phyloP scores from a whole-genome alignment of 345 rosid genomes.

The Salix exigua region DNA sequence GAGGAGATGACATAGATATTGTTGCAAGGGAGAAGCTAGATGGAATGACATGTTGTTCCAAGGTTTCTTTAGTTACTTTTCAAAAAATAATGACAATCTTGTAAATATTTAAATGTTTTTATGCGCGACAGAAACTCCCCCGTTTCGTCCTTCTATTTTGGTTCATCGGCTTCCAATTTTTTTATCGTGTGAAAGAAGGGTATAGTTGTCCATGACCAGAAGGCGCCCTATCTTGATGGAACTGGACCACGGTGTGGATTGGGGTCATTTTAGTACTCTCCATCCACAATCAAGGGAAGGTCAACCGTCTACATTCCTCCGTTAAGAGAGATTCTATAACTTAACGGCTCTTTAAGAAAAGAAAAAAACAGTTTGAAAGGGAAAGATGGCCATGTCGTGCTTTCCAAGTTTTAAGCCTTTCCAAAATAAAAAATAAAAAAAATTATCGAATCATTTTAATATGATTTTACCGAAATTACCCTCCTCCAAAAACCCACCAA shows the following conservation, averaged over 20 bases:
- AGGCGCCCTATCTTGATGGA: neutral
- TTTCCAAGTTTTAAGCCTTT: neutral
- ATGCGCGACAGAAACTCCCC: too few relatives aligned
- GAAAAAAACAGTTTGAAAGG: neutral
- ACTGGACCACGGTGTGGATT: neutral
- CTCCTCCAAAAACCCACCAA: neutral
- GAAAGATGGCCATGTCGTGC: neutral
- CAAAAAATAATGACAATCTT: too few relatives aligned
- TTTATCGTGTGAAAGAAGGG: neutral
- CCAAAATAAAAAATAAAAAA: too few relatives aligned
- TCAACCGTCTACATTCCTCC: neutral
- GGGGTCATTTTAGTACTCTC: conserved; percentile 2
- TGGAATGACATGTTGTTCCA: too few relatives aligned
- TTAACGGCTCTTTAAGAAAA: conserved; percentile 7
- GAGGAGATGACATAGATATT: too few relatives aligned
- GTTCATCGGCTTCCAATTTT: neutral
- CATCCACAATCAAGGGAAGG: neutral
- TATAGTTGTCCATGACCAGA: neutral
- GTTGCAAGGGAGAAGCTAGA: too few relatives aligned
- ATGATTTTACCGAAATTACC: neutral
- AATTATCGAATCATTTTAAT: neutral
- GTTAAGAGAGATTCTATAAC: conserved; percentile 8
- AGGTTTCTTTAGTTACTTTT: too few relatives aligned
- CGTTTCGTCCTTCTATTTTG: too few relatives aligned
- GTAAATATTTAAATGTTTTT: too few relatives aligned